Evolutionary conservation across 1,284 basidiomycete genomes (phyloP).

Genomic region (Kwoniella shivajii): DNA sequence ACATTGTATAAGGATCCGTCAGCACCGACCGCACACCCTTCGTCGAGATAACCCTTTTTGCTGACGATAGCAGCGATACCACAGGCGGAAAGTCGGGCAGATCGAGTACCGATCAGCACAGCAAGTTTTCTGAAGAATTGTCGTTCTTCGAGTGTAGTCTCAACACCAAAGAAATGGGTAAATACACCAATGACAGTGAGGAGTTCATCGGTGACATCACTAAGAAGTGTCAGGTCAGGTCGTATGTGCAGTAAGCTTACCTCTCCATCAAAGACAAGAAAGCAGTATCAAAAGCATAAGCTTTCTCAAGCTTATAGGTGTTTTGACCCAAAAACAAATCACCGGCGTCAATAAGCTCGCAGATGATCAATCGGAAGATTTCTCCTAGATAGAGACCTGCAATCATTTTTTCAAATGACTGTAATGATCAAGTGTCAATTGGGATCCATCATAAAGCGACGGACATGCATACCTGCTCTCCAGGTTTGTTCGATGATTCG

Average conservation of each 20-base stretch:
- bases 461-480: conserved; percentile 72
- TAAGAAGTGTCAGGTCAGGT: conserved; percentile 40
- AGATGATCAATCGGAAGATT: conserved; percentile 88
- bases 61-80: conserved; percentile 92
- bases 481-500: conserved; percentile 92
- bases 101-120: conserved; percentile 82
- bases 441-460: background rate
- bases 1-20: conserved; percentile 93
- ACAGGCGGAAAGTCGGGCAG: conserved; percentile 84
- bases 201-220: conserved; percentile 96
- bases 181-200: conserved; percentile 96
- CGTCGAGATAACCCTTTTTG: conserved; percentile 85
- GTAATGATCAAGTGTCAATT: background rate
- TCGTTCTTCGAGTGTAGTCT: conserved; percentile 89
- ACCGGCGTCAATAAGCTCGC: conserved; percentile 95
- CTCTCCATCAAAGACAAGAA: conserved; percentile 96
- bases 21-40: conserved; percentile 81
- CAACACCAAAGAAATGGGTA: conserved; percentile 89
- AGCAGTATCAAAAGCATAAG: conserved; percentile 92
- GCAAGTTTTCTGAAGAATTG: conserved; percentile 93
- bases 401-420: conserved; percentile 84
- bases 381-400: conserved; percentile 97
- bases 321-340: conserved; percentile 96
- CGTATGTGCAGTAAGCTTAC: conserved; percentile 51
- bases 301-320: conserved; percentile 93